These are phyloP conservation scores for Cryptosporidium sp. DNA, from an alignment of 169 alveolate species.

Conservation along the genomic window DNA sequence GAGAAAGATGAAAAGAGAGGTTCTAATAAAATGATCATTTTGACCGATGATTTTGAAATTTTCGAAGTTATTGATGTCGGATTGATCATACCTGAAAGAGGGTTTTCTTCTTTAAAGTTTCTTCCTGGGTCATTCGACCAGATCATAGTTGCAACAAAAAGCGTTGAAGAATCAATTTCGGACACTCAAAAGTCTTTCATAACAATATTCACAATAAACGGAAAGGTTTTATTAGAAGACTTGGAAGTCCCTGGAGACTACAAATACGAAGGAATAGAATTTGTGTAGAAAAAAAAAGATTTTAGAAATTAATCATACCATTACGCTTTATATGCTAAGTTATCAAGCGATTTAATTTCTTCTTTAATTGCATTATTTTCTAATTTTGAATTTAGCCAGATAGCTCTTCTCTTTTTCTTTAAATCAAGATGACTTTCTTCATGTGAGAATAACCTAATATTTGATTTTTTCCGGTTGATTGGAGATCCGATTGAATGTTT, in stretches of 20 bases:
- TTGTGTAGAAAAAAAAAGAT: background rate
- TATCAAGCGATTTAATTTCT: slow-evolving; percentile 10
- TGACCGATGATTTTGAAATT: slow-evolving; percentile 40
- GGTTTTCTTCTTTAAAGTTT: slow-evolving; percentile 77
- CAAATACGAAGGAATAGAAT: slow-evolving; percentile 69
- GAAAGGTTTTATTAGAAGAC: slow-evolving; percentile 31
- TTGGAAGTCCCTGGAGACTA: slow-evolving; percentile 49
- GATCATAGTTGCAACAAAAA: slow-evolving; percentile 65
- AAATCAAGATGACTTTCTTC: background rate
- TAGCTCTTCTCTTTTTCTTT: slow-evolving; percentile 53
- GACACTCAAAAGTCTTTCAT: slow-evolving; percentile 34
- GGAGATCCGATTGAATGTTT: slow-evolving; percentile 49
- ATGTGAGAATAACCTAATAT: background rate
- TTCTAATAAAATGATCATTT: slow-evolving; percentile 48
- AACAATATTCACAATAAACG: slow-evolving; percentile 56
- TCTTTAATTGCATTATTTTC: background rate
- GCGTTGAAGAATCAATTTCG: slow-evolving; percentile 36
- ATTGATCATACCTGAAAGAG: slow-evolving; percentile 60
- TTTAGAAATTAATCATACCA: background rate
- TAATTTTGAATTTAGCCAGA: slow-evolving; percentile 33
- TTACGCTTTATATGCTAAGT: slow-evolving; percentile 13
- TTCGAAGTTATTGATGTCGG: slow-evolving; percentile 54
- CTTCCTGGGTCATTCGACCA: slow-evolving; percentile 78
- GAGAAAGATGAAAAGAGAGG: slow-evolving; percentile 73
- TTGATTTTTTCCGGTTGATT: background rate